Conservation (phyloP, 2,329 filamentous ascomycete species). For the Lecanosticta acicola region DNA sequence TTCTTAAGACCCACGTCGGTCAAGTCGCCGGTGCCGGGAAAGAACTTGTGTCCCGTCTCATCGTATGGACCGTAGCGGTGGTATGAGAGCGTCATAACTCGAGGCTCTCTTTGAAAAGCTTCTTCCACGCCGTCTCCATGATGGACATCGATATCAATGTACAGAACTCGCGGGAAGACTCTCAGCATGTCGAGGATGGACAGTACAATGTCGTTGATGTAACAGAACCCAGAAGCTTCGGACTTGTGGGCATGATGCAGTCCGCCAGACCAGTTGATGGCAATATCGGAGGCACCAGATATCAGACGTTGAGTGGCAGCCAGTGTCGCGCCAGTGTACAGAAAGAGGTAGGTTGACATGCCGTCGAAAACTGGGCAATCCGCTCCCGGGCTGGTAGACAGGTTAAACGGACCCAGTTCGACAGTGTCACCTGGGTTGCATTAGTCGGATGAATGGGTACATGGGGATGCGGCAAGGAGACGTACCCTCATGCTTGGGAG, state of each 20-base stretch:
- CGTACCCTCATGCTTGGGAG: slow-evolving; percentile 38
- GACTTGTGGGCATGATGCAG: slow-evolving; percentile 94
- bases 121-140: slow-evolving; percentile 89
- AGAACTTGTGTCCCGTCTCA: slow-evolving; percentile 46
- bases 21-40: slow-evolving; percentile 63
- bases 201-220: slow-evolving; percentile 97
- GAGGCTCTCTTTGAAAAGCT: slow-evolving; percentile 82
- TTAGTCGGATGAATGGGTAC: not conserved
- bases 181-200: slow-evolving; percentile 83
- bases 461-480: not conserved
- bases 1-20: slow-evolving; percentile 63
- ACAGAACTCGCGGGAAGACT: slow-evolving; percentile 76
- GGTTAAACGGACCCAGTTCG: slow-evolving; percentile 63
- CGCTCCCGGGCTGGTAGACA: slow-evolving; percentile 57
- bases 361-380: slow-evolving; percentile 97
- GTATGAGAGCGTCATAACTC: slow-evolving; percentile 89
- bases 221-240: slow-evolving; percentile 94
- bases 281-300: slow-evolving; percentile 83
- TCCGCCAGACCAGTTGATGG: slow-evolving; percentile 95
- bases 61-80: slow-evolving; percentile 91
- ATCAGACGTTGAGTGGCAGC: slow-evolving; percentile 87
- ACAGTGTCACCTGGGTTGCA: slow-evolving; percentile 32
- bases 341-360: slow-evolving; percentile 87
- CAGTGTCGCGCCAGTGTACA: slow-evolving; percentile 85
- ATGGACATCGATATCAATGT: slow-evolving; percentile 92